Percentiles rank a stretch among this genome's conserved stretches.
Conservation (phyloP, 495 filamentous ascomycete genomes). For the Collariella sp. region DNA sequence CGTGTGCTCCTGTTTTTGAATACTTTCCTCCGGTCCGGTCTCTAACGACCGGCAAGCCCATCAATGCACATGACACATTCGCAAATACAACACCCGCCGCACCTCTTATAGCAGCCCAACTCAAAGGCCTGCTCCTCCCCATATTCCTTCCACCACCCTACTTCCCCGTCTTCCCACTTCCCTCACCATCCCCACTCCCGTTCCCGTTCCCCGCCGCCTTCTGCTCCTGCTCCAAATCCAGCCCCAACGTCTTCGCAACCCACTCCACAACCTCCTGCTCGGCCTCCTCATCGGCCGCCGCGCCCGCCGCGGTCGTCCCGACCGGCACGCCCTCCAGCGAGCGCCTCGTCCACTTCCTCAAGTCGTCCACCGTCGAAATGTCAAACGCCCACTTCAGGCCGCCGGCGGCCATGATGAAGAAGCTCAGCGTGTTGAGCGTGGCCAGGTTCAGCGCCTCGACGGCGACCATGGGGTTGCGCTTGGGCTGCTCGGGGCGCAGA, state of each 20-base stretch:
- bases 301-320: slow-evolving; percentile 34
- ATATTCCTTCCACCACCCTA: neutral
- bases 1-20: no score
- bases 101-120: no score
- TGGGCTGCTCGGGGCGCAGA: neutral
- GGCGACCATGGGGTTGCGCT: slow-evolving; percentile 52
- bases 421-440: slow-evolving; percentile 66
- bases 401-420: slow-evolving; percentile 60
- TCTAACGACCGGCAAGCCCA: no score
- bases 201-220: neutral
- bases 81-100: no score
- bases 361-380: slow-evolving; percentile 60
- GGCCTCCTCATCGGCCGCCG: slow-evolving; percentile 44
- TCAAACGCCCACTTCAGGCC: slow-evolving; percentile 62
- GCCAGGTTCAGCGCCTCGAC: slow-evolving; percentile 75
- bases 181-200: neutral
- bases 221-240: slow-evolving; percentile 32
- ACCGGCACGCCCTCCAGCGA: slow-evolving; percentile 32
- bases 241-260: slow-evolving; percentile 53
- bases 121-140: no score
- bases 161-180: neutral
- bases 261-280: slow-evolving; percentile 66
- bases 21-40: no score
- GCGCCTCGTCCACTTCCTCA: slow-evolving; percentile 45
- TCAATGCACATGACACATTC: no score